These are phyloP conservation scores for Physcomitrium patens DNA, from an alignment of 225 moss, liverwort and hornwort genomes.

Conservation along the genomic window DNA sequence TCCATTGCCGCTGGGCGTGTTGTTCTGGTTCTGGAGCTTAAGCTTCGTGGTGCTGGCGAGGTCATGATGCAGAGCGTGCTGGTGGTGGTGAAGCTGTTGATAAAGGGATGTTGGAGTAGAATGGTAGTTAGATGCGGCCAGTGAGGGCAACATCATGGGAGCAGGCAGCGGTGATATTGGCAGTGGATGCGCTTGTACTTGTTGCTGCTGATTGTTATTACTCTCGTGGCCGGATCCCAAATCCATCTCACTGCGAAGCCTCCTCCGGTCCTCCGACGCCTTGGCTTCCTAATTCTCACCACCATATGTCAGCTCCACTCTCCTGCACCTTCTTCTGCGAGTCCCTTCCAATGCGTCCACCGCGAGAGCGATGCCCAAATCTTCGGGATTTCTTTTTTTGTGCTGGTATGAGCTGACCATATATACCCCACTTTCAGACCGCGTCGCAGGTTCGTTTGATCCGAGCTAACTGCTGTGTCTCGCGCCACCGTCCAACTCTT, in stretches of 20 bases:
- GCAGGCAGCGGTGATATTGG: slow-evolving; percentile 33
- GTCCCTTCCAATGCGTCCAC: slow-evolving; percentile 11
- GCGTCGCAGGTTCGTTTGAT: neutral
- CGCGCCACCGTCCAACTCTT: neutral
- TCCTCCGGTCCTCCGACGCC: neutral
- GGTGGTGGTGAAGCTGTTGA: slow-evolving; percentile 8
- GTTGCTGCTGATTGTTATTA: slow-evolving; percentile 30
- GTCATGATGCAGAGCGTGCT: slow-evolving; percentile 25
- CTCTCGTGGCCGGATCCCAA: slow-evolving; percentile 40
- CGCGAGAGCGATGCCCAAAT: neutral
- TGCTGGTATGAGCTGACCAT: slow-evolving; percentile 35
- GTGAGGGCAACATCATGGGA: slow-evolving; percentile 23
- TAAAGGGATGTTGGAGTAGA: slow-evolving; percentile 19
- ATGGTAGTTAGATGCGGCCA: slow-evolving; percentile 34
- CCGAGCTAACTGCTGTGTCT: neutral
- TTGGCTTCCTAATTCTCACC: slow-evolving; percentile 35
- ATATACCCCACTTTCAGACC: slow-evolving; percentile 15
- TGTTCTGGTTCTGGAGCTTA: slow-evolving; percentile 31
- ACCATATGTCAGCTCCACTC: slow-evolving; percentile 29
- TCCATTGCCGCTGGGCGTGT: slow-evolving; percentile 47
- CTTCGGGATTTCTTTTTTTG: neutral
- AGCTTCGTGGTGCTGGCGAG: slow-evolving; percentile 32
- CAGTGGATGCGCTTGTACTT: slow-evolving; percentile 15
- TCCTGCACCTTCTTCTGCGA: neutral
- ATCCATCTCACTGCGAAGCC: slow-evolving; percentile 35